Evolutionary conservation across 176 grass and related monocot genomes (phyloP).

Genomic region (Oryza glumipatula): DNA sequence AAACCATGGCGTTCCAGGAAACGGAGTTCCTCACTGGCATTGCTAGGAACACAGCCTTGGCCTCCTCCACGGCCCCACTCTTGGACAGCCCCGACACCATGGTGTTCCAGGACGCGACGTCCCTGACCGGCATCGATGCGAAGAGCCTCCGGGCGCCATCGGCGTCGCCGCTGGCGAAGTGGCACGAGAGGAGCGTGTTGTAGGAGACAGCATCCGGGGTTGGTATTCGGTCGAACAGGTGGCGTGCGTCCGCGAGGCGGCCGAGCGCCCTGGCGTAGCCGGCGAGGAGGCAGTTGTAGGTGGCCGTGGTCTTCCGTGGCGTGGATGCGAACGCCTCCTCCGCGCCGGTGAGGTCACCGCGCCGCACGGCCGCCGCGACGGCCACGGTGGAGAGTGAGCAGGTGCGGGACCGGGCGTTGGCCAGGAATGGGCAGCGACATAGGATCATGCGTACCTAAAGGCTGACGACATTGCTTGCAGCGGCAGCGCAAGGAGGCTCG

Average conservation of each 20-base stretch:
- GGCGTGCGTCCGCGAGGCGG: slow-evolving; percentile 41
- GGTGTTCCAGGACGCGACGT: slow-evolving; percentile 72
- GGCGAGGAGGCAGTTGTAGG: slow-evolving; percentile 66
- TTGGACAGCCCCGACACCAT: slow-evolving; percentile 63
- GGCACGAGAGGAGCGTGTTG: slow-evolving; percentile 80
- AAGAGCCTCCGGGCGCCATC: slow-evolving; percentile 58
- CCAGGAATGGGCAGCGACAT: neutral
- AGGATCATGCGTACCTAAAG: neutral
- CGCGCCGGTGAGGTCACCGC: slow-evolving; percentile 39
- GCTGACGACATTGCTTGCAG: too few species aligned
- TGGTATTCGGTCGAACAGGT: slow-evolving; percentile 54
- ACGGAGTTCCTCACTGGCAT: slow-evolving; percentile 59
- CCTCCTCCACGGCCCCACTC: slow-evolving; percentile 53
- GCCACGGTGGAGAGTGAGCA: slow-evolving; percentile 34
- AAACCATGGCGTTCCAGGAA: slow-evolving; percentile 72
- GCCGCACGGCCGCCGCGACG: slow-evolving; percentile 40
- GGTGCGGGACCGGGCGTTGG: neutral
- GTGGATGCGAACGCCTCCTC: slow-evolving; percentile 36
- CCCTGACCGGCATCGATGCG: slow-evolving; percentile 45
- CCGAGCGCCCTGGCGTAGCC: slow-evolving; percentile 26
- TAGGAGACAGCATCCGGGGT: slow-evolving; percentile 60
- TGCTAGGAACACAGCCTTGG: slow-evolving; percentile 44
- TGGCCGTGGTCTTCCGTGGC: slow-evolving; percentile 35
- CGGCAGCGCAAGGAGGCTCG: too few species aligned
- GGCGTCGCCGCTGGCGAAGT: slow-evolving; percentile 54